Evolutionary conservation across 306 rosid species (phyloP), one percentile per base, ranked within the genome.

Genomic region (Aeschynomene evenia): DNA sequence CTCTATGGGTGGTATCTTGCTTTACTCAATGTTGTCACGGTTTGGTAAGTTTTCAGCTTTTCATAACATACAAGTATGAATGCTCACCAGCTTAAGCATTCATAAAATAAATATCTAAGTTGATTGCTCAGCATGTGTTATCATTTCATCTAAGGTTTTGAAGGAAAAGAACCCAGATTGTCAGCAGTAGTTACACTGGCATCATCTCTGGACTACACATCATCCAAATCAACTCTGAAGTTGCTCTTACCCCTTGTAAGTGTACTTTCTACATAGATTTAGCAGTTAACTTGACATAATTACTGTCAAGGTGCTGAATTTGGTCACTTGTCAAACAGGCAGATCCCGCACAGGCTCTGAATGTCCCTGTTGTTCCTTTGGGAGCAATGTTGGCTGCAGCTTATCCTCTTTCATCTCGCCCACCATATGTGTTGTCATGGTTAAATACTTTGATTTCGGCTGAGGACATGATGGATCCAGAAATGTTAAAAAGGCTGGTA

Each of bases 1-100:
- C 86, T 94, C 99, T 65, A 94, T 94, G 96, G 99, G 99, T 50
- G 99, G 99, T 52, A 94, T 94, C 80, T 82, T 94, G 86, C 95
- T 94, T 65, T 94, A 91, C 63, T 87, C 95, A 15, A 80, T 79
- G 88, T 85, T 94, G 71, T 87, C 99, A 81, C 88, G 86, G 45
- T 87, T 67, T 65, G 96, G 99, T 94, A 71, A 78, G 91, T 52
- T 33, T 78, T 65, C n/a, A 14, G 71, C 72, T 53, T 62, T 69
- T 63, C n/a, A n/a, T 22, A 29, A 10, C 18, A 54, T 43, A 31
- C 20, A n/a, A 13, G 3, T 10, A n/a, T 68, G 50, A 40, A 58
- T 66, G 5, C 18, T 24, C 28, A 14, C 43, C 13, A 43, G 74
- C 62, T 26, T 52, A 51, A 46, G 50, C 57, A 31, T 62, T 54